These are phyloP conservation scores for Penicillium paxilli DNA, from an alignment of 495 filamentous ascomycete genomes.

Conservation along the genomic window DNA sequence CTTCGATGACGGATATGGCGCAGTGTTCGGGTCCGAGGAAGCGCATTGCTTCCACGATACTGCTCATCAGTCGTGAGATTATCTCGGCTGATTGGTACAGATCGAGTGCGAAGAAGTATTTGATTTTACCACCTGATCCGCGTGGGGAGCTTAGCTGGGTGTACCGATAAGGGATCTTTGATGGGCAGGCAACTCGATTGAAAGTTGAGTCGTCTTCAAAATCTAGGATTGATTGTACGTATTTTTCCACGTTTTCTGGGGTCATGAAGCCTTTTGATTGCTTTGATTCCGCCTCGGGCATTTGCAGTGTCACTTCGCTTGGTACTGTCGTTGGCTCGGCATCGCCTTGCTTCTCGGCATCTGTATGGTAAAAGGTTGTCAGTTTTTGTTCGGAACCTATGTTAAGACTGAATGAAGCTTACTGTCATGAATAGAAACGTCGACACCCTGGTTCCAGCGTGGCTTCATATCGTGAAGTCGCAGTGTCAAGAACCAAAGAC, in stretches of 20 bases:
- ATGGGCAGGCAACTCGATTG: slow-evolving; percentile 9
- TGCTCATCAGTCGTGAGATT: slow-evolving; percentile 48
- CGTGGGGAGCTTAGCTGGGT: slow-evolving; percentile 11
- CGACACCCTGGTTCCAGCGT: neutral
- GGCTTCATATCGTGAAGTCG: neutral
- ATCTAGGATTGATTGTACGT: slow-evolving; percentile 7
- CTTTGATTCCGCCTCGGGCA: neutral
- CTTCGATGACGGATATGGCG: slow-evolving; percentile 51
- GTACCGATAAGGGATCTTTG: slow-evolving; percentile 19
- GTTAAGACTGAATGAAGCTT: slow-evolving; percentile 6
- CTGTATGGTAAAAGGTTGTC: neutral
- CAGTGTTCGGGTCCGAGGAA: slow-evolving; percentile 49
- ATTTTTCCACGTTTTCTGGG: neutral
- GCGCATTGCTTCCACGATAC: slow-evolving; percentile 43
- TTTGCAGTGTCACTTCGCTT: neutral
- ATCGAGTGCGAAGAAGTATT: slow-evolving; percentile 52
- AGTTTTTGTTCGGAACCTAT: neutral
- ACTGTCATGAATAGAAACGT: slow-evolving; percentile 1
- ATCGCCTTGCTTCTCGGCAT: neutral
- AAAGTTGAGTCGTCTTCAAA: slow-evolving; percentile 2
- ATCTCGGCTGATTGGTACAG: slow-evolving; percentile 39
- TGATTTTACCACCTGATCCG: slow-evolving; percentile 9
- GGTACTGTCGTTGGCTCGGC: neutral
- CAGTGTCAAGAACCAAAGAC: slow-evolving; percentile 6
- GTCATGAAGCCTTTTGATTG: slow-evolving; percentile 2